Base-by-base conservation (phyloP, 345 rosid species). In the Acer campestre region DNA sequence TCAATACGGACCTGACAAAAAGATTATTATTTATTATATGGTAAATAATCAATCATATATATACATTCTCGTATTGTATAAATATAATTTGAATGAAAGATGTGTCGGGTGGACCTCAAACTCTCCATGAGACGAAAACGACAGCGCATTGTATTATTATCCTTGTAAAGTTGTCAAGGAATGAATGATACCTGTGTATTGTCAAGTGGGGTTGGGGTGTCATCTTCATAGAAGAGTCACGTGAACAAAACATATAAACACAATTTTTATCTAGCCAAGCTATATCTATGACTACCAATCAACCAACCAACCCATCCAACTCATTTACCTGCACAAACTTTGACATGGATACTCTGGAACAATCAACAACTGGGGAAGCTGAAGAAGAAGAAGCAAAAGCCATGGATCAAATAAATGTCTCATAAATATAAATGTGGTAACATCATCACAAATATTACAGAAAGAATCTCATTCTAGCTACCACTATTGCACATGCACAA, bases 401-500 rank as follows among this genome's bases (percentile, higher is more conserved):
- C 48, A 49, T 2, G 23, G 49, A 38, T 62, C 71, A 75, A 61
- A 69, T 61, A 25, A 38, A 53, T 67, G 72, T 55, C 74, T 74
- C 55, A 48, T 61, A n/a, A 71, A 75, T 70, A 80, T 55, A 38
- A 67, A 67, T 68, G 81, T 31, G 68, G 86, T 75, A 64, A 73
- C 66, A 79, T 9, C 46, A 42, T 64, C 72, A 84, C 75, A 61
- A 67, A 77, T 58, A 68, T 77, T 80, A 80, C 81, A 84, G 38
- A 27, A 79, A 72, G 88, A 87, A 82, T 87, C 80, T 87, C 82
- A 71, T 71, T 79, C 89, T 85, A 82, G 66, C 85, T 83, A 76
- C 49, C 11, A 35, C 82, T 80, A 83, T 83, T 80, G 82, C 87
- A 86, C 86, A 83, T 80, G 76, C 87, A 85, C 87, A 85, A 86